phyloP scores from a whole-genome alignment of 495 filamentous ascomycete species.

The Aspergillus campestris region DNA sequence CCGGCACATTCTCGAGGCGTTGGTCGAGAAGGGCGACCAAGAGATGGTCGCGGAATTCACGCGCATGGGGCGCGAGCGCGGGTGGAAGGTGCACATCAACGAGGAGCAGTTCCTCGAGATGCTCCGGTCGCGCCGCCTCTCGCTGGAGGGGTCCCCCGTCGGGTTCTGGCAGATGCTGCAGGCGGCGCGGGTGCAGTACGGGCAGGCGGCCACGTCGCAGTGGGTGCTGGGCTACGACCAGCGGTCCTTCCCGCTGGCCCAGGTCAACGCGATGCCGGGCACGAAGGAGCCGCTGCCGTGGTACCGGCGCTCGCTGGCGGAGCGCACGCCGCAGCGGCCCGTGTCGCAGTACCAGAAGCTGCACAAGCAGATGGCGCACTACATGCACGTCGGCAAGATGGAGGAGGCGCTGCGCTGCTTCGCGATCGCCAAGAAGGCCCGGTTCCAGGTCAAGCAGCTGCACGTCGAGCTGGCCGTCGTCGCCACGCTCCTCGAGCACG shows the following conservation, averaged over 20 bases:
- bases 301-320: conserved; percentile 22
- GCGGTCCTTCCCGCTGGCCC: conserved; percentile 14
- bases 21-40: conserved; percentile 30
- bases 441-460: conserved; percentile 20
- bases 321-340: conserved; percentile 17
- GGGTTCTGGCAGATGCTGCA: conserved; percentile 40
- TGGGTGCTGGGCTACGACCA: conserved; percentile 31
- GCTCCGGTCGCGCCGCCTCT: conserved; percentile 20
- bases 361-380: conserved; percentile 29
- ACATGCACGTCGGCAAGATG: conserved; percentile 29
- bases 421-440: conserved; percentile 16
- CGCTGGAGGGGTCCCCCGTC: conserved; percentile 27
- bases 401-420: conserved; percentile 20
- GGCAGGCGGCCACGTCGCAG: conserved; percentile 24
- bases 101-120: conserved; percentile 21
- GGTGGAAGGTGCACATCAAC: conserved; percentile 27
- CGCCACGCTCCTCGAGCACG: conserved; percentile 27
- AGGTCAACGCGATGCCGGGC: conserved; percentile 15
- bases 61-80: conserved; percentile 17
- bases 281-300: conserved; percentile 9
- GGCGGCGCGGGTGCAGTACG: conserved; percentile 26
- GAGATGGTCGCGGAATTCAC: conserved; percentile 21
- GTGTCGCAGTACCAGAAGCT: conserved; percentile 27
- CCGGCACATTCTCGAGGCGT: conserved; percentile 33
- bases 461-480: conserved; percentile 33